phyloP scores from a whole-genome alignment of 176 grass and related monocot species.

The Stipa capillata region DNA sequence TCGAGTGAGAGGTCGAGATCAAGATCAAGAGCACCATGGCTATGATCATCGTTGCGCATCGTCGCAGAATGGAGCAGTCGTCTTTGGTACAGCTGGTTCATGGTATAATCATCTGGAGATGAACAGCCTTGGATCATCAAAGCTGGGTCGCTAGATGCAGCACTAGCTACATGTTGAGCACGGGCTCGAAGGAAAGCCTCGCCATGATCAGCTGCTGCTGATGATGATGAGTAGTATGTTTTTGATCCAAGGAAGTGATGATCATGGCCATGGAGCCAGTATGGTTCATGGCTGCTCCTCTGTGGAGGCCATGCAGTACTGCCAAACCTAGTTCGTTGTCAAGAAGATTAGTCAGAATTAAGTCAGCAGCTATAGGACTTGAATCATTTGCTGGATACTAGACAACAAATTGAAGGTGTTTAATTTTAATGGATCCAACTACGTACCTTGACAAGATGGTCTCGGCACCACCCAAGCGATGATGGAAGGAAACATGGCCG shows the following conservation, averaged over 20 bases:
- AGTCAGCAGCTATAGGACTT: neutral
- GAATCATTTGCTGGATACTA: neutral
- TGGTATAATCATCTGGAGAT: neutral
- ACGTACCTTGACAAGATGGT: constrained; percentile 32
- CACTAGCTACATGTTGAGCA: neutral
- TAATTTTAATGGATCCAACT: constrained; percentile 29
- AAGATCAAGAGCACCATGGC: neutral
- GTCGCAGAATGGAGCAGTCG: neutral
- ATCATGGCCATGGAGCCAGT: constrained; percentile 11
- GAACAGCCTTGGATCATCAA: neutral
- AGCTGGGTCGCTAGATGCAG: neutral
- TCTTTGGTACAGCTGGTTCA: constrained; percentile 6
- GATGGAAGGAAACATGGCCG: constrained; percentile 23
- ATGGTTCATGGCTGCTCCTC: constrained; percentile 22
- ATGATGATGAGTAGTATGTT: constrained; percentile 8
- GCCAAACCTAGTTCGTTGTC: constrained; percentile 4
- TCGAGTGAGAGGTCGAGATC: constrained; percentile 30
- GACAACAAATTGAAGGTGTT: neutral
- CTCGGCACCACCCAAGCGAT: constrained; percentile 1
- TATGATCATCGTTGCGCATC: neutral
- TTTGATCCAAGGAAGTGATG: constrained; percentile 4
- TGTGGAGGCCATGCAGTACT: constrained; percentile 14
- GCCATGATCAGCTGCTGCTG: neutral
- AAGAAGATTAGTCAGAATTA: neutral
- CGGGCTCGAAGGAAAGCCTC: neutral